phyloP scores from a whole-genome alignment of 2,329 filamentous ascomycete species.

The Phoma herbarum region DNA sequence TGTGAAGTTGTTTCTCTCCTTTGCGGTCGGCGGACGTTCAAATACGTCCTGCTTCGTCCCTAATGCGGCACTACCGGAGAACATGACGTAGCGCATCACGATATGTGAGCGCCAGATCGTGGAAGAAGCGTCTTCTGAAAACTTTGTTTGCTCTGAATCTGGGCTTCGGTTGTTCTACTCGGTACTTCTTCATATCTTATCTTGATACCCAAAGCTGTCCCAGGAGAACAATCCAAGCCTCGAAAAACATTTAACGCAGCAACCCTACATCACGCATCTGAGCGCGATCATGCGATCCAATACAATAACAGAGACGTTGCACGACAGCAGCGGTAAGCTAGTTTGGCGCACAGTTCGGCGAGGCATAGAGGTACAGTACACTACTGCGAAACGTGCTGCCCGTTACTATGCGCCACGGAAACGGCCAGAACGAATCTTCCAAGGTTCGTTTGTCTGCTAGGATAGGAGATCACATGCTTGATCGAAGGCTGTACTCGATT shows the following conservation, averaged over 20 bases:
- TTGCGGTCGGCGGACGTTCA: not conserved
- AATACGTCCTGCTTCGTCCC: slow-evolving; percentile 6
- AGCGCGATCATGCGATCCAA: slow-evolving; percentile 13
- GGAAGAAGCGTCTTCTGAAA: slow-evolving; percentile 3
- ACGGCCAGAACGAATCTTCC: not conserved
- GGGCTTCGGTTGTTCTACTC: slow-evolving; percentile 3
- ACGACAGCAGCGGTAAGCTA: slow-evolving; percentile 15
- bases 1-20: not conserved
- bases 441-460: not conserved
- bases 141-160: not conserved
- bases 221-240: not conserved
- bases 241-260: not conserved
- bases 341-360: slow-evolving; percentile 20
- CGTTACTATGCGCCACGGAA: not conserved
- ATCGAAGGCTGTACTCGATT: slow-evolving; percentile 1
- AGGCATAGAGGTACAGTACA: slow-evolving; percentile 9
- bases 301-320: slow-evolving; percentile 3
- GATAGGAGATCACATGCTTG: slow-evolving; percentile 11
- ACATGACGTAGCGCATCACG: slow-evolving; percentile 22
- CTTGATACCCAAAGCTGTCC: not conserved
- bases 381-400: slow-evolving; percentile 2
- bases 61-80: slow-evolving; percentile 19
- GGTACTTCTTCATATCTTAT: not conserved
- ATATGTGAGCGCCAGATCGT: slow-evolving; percentile 3
- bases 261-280: slow-evolving; percentile 6